Percentiles rank a stretch among this genome's conserved stretches.
These are phyloP conservation scores for Apium graveolens DNA, from an alignment of 129 eudicot species.

Conservation along the genomic window DNA sequence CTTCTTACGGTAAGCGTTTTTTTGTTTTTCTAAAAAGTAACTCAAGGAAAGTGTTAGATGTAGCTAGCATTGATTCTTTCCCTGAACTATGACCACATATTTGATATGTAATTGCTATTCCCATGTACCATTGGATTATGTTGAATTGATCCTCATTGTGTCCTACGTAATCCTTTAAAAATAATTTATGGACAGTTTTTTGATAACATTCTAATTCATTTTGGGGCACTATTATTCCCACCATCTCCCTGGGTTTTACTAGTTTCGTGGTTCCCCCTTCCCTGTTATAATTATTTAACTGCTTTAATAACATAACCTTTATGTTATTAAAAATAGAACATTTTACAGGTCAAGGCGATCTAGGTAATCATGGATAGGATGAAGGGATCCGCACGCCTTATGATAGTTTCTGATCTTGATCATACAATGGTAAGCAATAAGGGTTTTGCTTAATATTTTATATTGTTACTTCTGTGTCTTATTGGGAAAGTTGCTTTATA, in stretches of 20 bases:
- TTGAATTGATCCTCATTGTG: neutral
- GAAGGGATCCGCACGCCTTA: constrained; percentile 53
- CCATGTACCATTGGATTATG: neutral
- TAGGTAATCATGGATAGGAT: constrained; percentile 51
- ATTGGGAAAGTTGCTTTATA: constrained; percentile 16
- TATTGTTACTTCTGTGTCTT: neutral
- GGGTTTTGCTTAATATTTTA: neutral
- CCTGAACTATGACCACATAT: neutral
- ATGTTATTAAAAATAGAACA: neutral
- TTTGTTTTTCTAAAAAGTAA: neutral
- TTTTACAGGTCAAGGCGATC: constrained; percentile 5
- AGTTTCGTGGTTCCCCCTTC: neutral
- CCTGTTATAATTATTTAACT: neutral
- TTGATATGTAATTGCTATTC: neutral
- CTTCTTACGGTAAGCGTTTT: neutral
- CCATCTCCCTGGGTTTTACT: neutral
- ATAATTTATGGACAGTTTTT: neutral
- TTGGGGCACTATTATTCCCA: neutral
- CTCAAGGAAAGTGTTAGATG: neutral
- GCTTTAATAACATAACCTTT: neutral
- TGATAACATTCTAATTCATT: neutral
- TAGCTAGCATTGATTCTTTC: neutral
- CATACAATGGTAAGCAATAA: constrained; percentile 72
- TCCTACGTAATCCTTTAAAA: neutral
- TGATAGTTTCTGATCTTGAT: constrained; percentile 98